Evolutionary conservation across 768 basidiomycete species (phyloP).

Genomic region (Psilocybe subaeruginosa): DNA sequence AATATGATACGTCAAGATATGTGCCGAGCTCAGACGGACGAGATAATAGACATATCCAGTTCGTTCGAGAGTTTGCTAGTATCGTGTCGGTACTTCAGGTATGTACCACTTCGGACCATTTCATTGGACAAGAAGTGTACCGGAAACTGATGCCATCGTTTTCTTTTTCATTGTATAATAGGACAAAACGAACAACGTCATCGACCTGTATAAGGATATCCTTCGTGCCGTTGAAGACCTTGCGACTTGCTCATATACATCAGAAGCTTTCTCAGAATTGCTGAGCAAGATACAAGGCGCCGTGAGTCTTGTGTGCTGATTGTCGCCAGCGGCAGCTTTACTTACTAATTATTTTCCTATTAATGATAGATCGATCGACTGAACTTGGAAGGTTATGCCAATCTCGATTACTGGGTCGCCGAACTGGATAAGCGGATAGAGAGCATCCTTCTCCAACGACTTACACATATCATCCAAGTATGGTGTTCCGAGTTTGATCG

Average conservation of each 20-base stretch:
- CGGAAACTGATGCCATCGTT: neutral
- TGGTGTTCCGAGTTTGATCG: slow-evolving; percentile 91
- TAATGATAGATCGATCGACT: slow-evolving; percentile 79
- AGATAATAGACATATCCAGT: slow-evolving; percentile 90
- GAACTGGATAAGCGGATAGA: slow-evolving; percentile 87
- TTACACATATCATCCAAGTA: slow-evolving; percentile 76
- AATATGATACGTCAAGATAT: slow-evolving; percentile 84
- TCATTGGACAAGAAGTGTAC: neutral
- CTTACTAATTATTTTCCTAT: neutral
- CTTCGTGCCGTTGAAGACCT: slow-evolving; percentile 85
- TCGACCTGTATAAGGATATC: slow-evolving; percentile 90
- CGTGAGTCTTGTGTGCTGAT: slow-evolving; percentile 44
- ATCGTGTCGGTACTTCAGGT: slow-evolving; percentile 91
- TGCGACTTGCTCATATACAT: slow-evolving; percentile 81
- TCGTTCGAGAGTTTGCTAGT: slow-evolving; percentile 94
- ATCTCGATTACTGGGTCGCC: slow-evolving; percentile 90
- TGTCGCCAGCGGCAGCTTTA: neutral
- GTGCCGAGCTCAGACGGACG: slow-evolving; percentile 71
- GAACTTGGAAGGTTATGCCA: slow-evolving; percentile 94
- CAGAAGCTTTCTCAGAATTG: slow-evolving; percentile 80
- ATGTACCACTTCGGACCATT: slow-evolving; percentile 12
- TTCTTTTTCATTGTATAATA: slow-evolving; percentile 24
- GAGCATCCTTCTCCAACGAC: slow-evolving; percentile 70
- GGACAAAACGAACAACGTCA: slow-evolving; percentile 95
- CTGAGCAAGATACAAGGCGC: slow-evolving; percentile 83